Base-by-base conservation (phyloP, 805 yeast species). In the Saccharomyces kudriavzevii region DNA sequence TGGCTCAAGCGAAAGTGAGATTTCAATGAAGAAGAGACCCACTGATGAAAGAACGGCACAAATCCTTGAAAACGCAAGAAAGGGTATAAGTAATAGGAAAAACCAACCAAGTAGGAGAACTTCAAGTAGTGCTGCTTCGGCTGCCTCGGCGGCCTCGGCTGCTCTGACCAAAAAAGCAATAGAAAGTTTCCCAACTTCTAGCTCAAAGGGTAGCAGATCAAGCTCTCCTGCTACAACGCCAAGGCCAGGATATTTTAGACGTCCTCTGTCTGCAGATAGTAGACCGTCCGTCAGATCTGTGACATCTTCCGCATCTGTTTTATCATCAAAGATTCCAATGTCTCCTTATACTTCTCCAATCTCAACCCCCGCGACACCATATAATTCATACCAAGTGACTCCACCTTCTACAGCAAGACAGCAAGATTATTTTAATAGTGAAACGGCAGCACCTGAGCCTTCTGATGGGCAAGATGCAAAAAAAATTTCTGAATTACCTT, bases 21-120 rank as follows among this genome's bases (percentile, higher is more conserved):
- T 35, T 17, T n/a, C 13, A n/a, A 14, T 45, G 27, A 52, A 49
- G 27, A 62, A 58, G 48, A 60, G 58, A 48, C 48, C 56, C 2
- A 26, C 63, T 17, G 70, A 68, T 49, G 66, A 64, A 35, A 62
- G 68, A 59, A 67, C 72, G 1, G 60, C 65, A 6, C 66, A 66
- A 24, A 69, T 69, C 24, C 54, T 68, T 47, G 68, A 67, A 28
- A 65, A 58, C 50, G 69, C 69, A 6, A 61, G 62, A 54, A 54
- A 58, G 40, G 62, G 64, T 40, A 58, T 63, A 2, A 55, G 56
- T 22, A 51, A 27, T 35, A 57, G 69, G 48, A 63, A 61, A 40
- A 57, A 50, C 13, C 50, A 52, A 24, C 46, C 47, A n/a, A 48
- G 48, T 22, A 57, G 52, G 26, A 60, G 59, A 40, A 40, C 59